Evolutionary conservation across 2,329 filamentous ascomycete genomes (phyloP), one percentile per base, ranked within the genome.

Genomic region (Acrocalymma vagum): DNA sequence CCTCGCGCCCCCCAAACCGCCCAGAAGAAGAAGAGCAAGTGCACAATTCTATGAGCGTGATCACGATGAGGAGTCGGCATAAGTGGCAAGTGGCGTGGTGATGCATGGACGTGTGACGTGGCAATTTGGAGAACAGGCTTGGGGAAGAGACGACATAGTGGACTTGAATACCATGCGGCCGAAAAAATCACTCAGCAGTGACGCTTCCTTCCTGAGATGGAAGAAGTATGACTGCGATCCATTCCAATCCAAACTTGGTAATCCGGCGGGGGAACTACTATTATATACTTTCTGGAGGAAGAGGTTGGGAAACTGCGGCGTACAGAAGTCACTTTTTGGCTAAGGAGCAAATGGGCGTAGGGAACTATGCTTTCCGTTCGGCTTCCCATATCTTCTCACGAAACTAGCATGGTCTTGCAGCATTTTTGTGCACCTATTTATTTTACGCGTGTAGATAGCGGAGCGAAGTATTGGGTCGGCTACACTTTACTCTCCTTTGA

Each of bases 1-100:
- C 70, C 70, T 21, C 68, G 70, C 38, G 66, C 70, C 16, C 52
- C 55, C 35, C 48, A 51, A 41, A 29, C 48, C 29, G 51, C 51
- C 29, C 48, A 53, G 27, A 62, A 60, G 53, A 60, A 60, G 51
- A 58, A 51, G 48, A 55, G 35, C 42, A 57, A 62, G 40, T 63
- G 55, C 52, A 50, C 53, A 40, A 53, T 63, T 44, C 41, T 63
- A 43, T 69, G 41, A 66, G 51, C 10, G n/a, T n/a, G n/a, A 23
- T 13, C 14, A 20, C 11, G 11, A 39, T 35, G 29, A 38, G 20
- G 14, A 38, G 16, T 22, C 22, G 25, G 27, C 23, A 25, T 29
- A 27, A 24, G 27, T 24, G 41, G 29, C 17, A 37, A 10, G 39
- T 35, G 39, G 43, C 32, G 30, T 15, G 29, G 28, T 35, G 27